Evolutionary conservation across 2,329 filamentous ascomycete genomes (phyloP).

Genomic region (Tolypocladium guangdongense): DNA sequence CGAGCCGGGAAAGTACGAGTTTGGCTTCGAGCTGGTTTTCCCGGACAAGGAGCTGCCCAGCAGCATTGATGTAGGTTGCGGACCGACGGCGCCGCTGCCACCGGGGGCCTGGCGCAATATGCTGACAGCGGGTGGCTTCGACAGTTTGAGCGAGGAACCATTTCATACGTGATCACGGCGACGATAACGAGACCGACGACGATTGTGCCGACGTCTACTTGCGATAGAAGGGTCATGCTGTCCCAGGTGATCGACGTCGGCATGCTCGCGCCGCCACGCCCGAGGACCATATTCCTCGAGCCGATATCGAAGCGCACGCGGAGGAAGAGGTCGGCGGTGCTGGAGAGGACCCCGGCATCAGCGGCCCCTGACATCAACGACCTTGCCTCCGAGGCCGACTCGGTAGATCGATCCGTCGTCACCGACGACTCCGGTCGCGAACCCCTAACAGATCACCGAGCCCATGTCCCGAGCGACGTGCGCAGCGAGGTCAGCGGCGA

Average conservation of each 20-base stretch:
- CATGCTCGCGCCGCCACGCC: constrained; percentile 59
- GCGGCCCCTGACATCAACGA: constrained; percentile 29
- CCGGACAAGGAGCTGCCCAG: constrained; percentile 64
- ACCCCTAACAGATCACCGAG: constrained; percentile 22
- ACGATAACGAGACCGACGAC: constrained; percentile 83
- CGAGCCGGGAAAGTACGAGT: constrained; percentile 65
- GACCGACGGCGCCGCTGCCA: not conserved
- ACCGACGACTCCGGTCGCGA: constrained; percentile 30
- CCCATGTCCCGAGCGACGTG: constrained; percentile 38
- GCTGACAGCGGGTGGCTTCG: constrained; percentile 3
- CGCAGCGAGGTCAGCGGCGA: constrained; percentile 62
- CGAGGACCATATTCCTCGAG: constrained; percentile 77
- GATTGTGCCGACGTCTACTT: constrained; percentile 68
- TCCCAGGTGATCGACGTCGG: constrained; percentile 80
- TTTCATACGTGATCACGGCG: constrained; percentile 83
- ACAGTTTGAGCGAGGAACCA: constrained; percentile 89
- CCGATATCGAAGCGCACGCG: constrained; percentile 64
- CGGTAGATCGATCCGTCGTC: constrained; percentile 28
- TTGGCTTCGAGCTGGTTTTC: constrained; percentile 65
- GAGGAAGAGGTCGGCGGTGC: constrained; percentile 42
- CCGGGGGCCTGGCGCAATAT: not conserved
- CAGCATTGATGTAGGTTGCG: constrained; percentile 74
- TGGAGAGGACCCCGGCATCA: constrained; percentile 31
- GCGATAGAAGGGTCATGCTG: constrained; percentile 70
- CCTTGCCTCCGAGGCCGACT: constrained; percentile 21